Conservation (phyloP, 164 flowering plant species). For the Sextonia rubra region DNA sequence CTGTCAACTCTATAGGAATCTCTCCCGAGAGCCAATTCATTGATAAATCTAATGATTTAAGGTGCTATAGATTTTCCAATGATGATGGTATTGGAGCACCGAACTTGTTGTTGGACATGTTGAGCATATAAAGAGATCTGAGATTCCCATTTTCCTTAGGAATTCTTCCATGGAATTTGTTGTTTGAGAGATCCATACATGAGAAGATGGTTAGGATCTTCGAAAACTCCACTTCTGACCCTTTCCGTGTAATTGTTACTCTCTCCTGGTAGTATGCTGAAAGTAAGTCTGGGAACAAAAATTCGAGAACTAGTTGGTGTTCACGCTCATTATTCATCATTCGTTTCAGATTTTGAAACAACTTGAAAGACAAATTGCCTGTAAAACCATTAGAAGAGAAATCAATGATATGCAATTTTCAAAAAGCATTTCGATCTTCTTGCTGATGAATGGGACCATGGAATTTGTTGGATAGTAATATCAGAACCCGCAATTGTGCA, state of each 20-base stretch:
- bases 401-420: too few species aligned
- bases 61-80: too few species aligned
- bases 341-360: slow-evolving; percentile 29
- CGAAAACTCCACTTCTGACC: neutral
- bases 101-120: too few species aligned
- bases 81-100: too few species aligned
- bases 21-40: slow-evolving; percentile 8
- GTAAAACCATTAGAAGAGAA: too few species aligned
- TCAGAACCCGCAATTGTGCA: neutral
- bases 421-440: too few species aligned
- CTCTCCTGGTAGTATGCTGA: slow-evolving; percentile 3
- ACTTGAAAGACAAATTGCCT: neutral
- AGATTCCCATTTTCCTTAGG: too few species aligned
- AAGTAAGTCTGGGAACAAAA: neutral
- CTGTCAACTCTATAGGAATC: slow-evolving; percentile 12
- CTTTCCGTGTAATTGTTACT: slow-evolving; percentile 5
- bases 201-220: slow-evolving; percentile 4
- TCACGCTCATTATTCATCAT: neutral
- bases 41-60: slow-evolving; percentile 15
- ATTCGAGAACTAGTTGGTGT: neutral
- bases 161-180: too few species aligned
- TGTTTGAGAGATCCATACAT: slow-evolving; percentile 7
- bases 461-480: neutral
- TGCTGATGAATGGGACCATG: neutral
- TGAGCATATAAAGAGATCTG: too few species aligned